Conservation (phyloP, 495 filamentous ascomycete genomes). For the Penicillium subrubescens region DNA sequence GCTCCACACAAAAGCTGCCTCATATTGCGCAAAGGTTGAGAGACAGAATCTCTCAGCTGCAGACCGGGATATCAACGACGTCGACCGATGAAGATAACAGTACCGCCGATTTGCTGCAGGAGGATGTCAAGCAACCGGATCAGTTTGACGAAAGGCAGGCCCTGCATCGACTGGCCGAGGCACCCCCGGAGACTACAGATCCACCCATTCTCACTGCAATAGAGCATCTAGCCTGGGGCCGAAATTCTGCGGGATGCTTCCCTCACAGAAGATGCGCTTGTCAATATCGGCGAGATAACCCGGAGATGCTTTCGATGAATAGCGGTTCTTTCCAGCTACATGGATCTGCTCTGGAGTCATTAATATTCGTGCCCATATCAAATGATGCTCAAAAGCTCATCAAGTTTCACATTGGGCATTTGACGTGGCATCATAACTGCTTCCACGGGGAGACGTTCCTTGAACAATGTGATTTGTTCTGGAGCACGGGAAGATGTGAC, state of each 20-base stretch:
- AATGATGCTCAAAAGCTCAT: slow-evolving; percentile 29
- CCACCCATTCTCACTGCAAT: slow-evolving; percentile 34
- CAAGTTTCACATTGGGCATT: slow-evolving; percentile 31
- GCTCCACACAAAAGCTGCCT: slow-evolving; percentile 12
- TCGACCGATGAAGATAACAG: slow-evolving; percentile 1
- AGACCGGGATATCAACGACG: slow-evolving; percentile 14
- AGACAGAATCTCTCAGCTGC: slow-evolving; percentile 28
- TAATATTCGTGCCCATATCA: slow-evolving; percentile 10
- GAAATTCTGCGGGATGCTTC: slow-evolving; percentile 36
- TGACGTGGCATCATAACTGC: slow-evolving; percentile 36
- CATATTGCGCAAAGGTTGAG: slow-evolving; percentile 18
- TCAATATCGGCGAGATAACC: slow-evolving; percentile 30
- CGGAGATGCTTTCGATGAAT: slow-evolving; percentile 19
- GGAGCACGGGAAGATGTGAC: slow-evolving; percentile 30
- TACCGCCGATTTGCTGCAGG: background rate
- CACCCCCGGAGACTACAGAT: slow-evolving; percentile 19
- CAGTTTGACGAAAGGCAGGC: slow-evolving; percentile 10
- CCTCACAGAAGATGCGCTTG: slow-evolving; percentile 33
- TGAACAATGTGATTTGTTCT: slow-evolving; percentile 34
- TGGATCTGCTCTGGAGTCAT: slow-evolving; percentile 14
- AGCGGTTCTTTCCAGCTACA: slow-evolving; percentile 17
- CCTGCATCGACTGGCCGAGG: slow-evolving; percentile 12
- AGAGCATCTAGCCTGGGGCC: slow-evolving; percentile 38
- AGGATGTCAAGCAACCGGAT: slow-evolving; percentile 6
- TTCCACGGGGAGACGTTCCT: slow-evolving; percentile 34